Evolutionary conservation across 2,329 filamentous ascomycete genomes (phyloP).

Genomic region (Aotearoamyces nothofagi): DNA sequence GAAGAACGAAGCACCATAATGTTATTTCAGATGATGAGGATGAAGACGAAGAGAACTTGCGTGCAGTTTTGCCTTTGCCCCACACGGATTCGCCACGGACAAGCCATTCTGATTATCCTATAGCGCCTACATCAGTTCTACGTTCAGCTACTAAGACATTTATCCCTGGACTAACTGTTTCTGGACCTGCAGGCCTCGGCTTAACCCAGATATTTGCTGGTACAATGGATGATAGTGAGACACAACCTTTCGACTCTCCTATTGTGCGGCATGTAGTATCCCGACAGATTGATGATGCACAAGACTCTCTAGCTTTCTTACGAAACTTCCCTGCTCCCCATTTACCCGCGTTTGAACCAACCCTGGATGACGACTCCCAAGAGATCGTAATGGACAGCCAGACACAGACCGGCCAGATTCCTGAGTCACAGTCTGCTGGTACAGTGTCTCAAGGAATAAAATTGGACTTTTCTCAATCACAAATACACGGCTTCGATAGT

Average conservation of each 20-base stretch:
- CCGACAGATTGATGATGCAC: constrained; percentile 9
- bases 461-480: constrained; percentile 44
- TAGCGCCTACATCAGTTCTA: constrained; percentile 44
- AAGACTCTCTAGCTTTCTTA: constrained; percentile 33
- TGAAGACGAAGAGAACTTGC: constrained; percentile 26
- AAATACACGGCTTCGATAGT: constrained; percentile 42
- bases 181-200: constrained; percentile 49
- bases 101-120: constrained; percentile 15
- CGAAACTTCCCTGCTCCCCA: constrained; percentile 33
- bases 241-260: constrained; percentile 10
- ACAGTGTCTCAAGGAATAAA: constrained; percentile 24
- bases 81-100: constrained; percentile 5
- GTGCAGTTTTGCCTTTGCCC: constrained; percentile 7
- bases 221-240: constrained; percentile 57
- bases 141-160: constrained; percentile 54
- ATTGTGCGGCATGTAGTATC: constrained; percentile 8
- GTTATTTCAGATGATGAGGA: constrained; percentile 27
- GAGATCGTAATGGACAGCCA: constrained; percentile 34
- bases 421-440: constrained; percentile 25
- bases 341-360: constrained; percentile 27
- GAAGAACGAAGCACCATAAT: constrained; percentile 13
- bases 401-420: constrained; percentile 18
- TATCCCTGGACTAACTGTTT: constrained; percentile 51
- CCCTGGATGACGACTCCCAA: constrained; percentile 23
- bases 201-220: constrained; percentile 85